Conservation (phyloP, 345 rosid species). For the Boechera stricta region DNA sequence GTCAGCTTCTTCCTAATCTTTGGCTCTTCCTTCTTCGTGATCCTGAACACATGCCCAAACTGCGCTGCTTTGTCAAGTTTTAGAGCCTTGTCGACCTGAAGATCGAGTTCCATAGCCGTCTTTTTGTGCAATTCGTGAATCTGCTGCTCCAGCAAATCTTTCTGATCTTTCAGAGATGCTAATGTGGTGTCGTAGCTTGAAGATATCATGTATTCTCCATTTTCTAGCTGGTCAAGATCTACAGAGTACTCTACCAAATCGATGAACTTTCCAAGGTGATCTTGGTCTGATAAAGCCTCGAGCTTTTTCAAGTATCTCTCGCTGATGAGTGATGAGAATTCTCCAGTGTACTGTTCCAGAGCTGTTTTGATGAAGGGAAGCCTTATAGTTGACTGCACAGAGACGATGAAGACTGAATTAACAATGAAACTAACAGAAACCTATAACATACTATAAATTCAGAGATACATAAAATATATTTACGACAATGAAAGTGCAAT, state of each 20-base stretch:
- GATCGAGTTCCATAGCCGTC: constrained; percentile 86
- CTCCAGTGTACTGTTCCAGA: constrained; percentile 67
- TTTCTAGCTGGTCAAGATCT: constrained; percentile 92
- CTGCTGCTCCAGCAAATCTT: constrained; percentile 73
- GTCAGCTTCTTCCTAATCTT: constrained; percentile 91
- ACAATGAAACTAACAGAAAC: constrained; percentile 14
- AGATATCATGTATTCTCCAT: constrained; percentile 97
- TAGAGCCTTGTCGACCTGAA: constrained; percentile 76
- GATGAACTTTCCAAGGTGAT: constrained; percentile 78
- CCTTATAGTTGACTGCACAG: constrained; percentile 82
- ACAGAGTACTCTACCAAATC: constrained; percentile 87
- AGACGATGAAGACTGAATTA: constrained; percentile 38
- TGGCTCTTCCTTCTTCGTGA: constrained; percentile 98
- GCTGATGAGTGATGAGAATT: constrained; percentile 69
- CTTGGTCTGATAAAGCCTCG: constrained; percentile 64
- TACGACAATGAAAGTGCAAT: neutral
- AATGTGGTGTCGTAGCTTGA: constrained; percentile 79
- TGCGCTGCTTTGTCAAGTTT: constrained; percentile 95
- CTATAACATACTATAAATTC: neutral
- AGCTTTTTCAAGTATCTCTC: constrained; percentile 65
- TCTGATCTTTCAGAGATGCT: constrained; percentile 73
- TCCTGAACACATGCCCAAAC: constrained; percentile 95
- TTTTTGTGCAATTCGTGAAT: constrained; percentile 81
- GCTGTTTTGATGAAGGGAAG: constrained; percentile 81
- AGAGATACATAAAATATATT: neutral